Evolutionary conservation across 495 filamentous ascomycete species (phyloP), one percentile per base, ranked within the genome.

Genomic region (Hypomontagnella submonticulosa): DNA sequence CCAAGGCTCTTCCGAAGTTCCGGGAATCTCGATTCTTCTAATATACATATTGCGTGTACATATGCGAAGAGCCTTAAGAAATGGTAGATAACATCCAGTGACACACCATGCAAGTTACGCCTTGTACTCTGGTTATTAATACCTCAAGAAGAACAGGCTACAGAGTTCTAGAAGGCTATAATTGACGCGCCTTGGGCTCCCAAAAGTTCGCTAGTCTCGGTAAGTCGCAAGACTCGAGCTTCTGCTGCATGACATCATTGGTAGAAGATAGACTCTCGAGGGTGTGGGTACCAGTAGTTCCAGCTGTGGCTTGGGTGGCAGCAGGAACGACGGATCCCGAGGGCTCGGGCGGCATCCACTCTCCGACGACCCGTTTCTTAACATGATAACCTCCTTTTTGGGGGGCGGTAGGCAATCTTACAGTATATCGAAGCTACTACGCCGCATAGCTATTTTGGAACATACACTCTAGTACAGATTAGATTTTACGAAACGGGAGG

Each of bases 201-300:
- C 3, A 34, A 15, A 38, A 37, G 27, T 30, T 38, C 18, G 27
- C 19, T 3, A 33, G 15, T 46, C n/a, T 27, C 23, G 23, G 23
- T 6, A 3, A 3, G 23, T 27, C n/a, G 30, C 27, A 46, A 46
- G 4, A 23, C 54, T 47, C 41, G 34, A 59, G 61, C 6, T 42
- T 60, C n/a, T 33, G 41, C 40, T 54, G 42, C 27, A 49, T 62
- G 38, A 33, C 40, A 53, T 57, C 42, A 61, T 62, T 51, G 52
- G 49, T 27, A 56, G 23, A 15, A 33, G 5, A 15, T 7, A 10
- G 13, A 12, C 37, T 52, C 33, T 33, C 49, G 33, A 34, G 13
- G 30, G 34, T 40, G 36, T 27, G 23, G 23, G 6, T 27, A 27
- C 23, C 23, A 27, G 23, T 27, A 27, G 23, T 3, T 42, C 11